Evolutionary conservation across 305 asterid genomes (phyloP), one percentile per base, ranked within the genome.

Genomic region (Fraxinus ornus): DNA sequence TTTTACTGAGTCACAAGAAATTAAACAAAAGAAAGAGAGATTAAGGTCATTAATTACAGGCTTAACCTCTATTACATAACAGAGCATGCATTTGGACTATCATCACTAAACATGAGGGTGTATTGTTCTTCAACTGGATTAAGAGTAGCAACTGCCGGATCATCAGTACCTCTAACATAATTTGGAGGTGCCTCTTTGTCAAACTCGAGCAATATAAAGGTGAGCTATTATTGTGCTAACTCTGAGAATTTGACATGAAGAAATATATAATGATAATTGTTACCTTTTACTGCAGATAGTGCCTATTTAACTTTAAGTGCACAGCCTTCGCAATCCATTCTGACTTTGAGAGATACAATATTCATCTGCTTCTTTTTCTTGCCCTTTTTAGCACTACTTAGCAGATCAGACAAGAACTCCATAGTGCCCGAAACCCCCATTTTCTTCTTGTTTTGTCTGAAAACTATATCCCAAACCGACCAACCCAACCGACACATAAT

Each of bases 271-370:
- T 37, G 55, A 44, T 44, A 44, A 12, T 4, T 0, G 10, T 3
- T 77, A 94, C 98, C 97, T 94, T 92, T 94, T 49, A 93, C 87
- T n/a, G 86, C 47, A 1, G 90, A 86, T 83, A 94, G 98, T 5
- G 83, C 85, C 0, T 81, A 85, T 91, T 90, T 92, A 41, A 94
- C 86, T 86, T 87, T 90, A 19, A 88, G 89, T 5, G 84, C 94
- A 80, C 97, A 94, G 66, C 98, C 98, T 88, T 94, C 98, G 76
- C 97, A 93, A 17, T 92, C 96, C 97, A 94, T 94, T 75, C 97
- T 84, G 75, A 94, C 84, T 79, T 93, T 94, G 79, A 94, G 87
- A 6, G 92, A 55, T 0, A 94, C 97, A 2, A 91, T 93, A 33
- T 86, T 88, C 7, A 88, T 82, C 71, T 77, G 90, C 82, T 91